Conservation (phyloP, 2,329 filamentous ascomycete species). For the Diaporthe citriasiana region DNA sequence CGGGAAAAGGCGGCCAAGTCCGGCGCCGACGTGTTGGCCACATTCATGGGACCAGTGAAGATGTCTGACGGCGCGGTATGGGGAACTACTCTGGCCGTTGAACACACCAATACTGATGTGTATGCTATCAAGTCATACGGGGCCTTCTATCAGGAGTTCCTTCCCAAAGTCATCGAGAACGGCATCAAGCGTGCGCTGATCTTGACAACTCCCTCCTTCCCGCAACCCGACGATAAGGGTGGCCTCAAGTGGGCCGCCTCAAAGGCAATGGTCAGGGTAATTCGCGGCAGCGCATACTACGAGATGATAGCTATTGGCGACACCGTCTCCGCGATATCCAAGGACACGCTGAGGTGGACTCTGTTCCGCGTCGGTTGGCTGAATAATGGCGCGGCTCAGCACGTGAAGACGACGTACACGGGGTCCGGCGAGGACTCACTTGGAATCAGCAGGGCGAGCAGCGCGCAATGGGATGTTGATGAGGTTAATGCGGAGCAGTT, state of each 20-base stretch:
- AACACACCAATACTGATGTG: background rate
- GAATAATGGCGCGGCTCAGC: background rate
- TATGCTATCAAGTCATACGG: background rate
- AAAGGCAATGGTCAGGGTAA: background rate
- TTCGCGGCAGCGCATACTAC: background rate
- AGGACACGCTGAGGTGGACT: constrained; percentile 1
- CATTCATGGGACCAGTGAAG: constrained; percentile 3
- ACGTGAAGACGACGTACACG: background rate
- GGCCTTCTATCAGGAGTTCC: background rate
- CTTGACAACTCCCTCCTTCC: background rate
- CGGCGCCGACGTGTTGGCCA: constrained; percentile 3
- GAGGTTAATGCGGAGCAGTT: background rate
- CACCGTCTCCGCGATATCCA: background rate
- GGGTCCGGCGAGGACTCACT: background rate
- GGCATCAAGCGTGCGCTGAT: constrained; percentile 13
- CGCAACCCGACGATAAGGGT: background rate
- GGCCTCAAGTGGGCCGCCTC: constrained; percentile 1
- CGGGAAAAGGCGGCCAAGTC: constrained; percentile 7
- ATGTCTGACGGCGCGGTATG: background rate
- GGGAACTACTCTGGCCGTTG: background rate
- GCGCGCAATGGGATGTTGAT: background rate
- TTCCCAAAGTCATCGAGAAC: background rate
- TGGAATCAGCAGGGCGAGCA: constrained; percentile 7
- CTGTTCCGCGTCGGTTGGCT: constrained; percentile 19
- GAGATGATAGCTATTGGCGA: constrained; percentile 12